Conservation (phyloP, 2,329 filamentous ascomycete species). For the Phyllosticta citriasiana region DNA sequence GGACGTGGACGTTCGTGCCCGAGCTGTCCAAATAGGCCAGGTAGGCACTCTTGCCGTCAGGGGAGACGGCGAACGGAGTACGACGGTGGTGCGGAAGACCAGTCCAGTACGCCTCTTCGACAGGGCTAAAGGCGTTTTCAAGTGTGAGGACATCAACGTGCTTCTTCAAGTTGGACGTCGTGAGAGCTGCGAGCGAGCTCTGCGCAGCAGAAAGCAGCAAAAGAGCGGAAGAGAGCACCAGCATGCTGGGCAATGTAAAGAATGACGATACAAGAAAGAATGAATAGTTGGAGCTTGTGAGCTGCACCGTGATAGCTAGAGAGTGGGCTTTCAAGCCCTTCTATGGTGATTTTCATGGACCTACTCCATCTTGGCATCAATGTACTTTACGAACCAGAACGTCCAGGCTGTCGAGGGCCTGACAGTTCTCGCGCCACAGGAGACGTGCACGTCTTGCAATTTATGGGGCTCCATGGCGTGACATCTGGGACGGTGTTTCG, state of each 20-base stretch:
- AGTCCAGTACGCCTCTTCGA: conserved; percentile 53
- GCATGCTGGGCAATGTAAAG: conserved; percentile 19
- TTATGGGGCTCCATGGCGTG: not conserved
- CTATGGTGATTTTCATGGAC: not conserved
- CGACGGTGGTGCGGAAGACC: conserved; percentile 50
- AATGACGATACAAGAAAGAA: conserved; percentile 9
- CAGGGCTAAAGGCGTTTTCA: conserved; percentile 44
- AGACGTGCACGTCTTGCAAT: not conserved
- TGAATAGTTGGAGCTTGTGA: not conserved
- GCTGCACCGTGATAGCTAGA: not conserved
- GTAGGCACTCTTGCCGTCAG: conserved; percentile 49
- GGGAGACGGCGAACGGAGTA: conserved; percentile 52
- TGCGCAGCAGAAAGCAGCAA: conserved; percentile 24
- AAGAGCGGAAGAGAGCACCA: conserved; percentile 24
- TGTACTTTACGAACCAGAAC: not conserved
- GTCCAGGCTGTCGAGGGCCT: not conserved
- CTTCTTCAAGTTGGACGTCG: conserved; percentile 33
- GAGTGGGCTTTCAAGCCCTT: not conserved
- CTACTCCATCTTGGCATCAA: not conserved
- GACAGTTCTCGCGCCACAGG: not conserved
- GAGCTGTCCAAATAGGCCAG: conserved; percentile 50
- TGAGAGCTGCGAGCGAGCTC: conserved; percentile 25
- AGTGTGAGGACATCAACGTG: conserved; percentile 37
- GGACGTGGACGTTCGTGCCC: conserved; percentile 47
- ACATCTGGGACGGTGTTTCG: not conserved